A percentile compares a stretch with the other conserved stretches of the same genome.
Evolutionary conservation across 1,139 yeast species (phyloP).

Genomic region (Lodderomyces margitis): DNA sequence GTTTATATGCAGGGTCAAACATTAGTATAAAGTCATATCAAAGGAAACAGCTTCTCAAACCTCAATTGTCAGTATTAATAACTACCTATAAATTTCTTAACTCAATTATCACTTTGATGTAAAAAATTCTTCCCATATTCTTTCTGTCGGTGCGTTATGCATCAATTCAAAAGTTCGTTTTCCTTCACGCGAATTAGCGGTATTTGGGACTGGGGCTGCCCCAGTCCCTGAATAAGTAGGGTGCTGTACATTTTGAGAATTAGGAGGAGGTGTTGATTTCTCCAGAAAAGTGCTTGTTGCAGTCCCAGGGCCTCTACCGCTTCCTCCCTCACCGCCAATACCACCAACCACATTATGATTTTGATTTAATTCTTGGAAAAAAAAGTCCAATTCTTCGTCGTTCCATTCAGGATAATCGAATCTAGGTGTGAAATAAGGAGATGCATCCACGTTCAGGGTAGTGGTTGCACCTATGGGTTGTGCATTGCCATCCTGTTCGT

Average conservation of each 20-base stretch:
- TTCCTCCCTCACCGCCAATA: too few relatives aligned
- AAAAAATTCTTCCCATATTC: constrained; percentile 75
- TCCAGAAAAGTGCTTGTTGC: constrained; percentile 14
- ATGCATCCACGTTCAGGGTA: background rate
- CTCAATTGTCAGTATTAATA: too few relatives aligned
- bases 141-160: constrained; percentile 1
- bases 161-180: constrained; percentile 54
- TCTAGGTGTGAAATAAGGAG: background rate
- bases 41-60: too few relatives aligned
- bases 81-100: too few relatives aligned
- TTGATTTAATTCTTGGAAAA: constrained; percentile 42
- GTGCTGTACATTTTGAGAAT: too few relatives aligned
- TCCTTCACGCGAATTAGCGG: constrained; percentile 35
- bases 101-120: constrained; percentile 30
- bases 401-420: constrained; percentile 12
- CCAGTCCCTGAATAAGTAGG: background rate
- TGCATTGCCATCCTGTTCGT: background rate
- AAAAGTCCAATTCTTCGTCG: constrained; percentile 34
- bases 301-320: too few relatives aligned
- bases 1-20: too few relatives aligned
- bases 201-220: background rate
- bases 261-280: constrained; percentile 3
- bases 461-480: background rate
- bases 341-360: constrained; percentile 3
- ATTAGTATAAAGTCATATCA: too few relatives aligned